These are phyloP conservation scores for Trypanosoma theileri DNA, from an alignment of 208 protist genomes.

Conservation along the genomic window DNA sequence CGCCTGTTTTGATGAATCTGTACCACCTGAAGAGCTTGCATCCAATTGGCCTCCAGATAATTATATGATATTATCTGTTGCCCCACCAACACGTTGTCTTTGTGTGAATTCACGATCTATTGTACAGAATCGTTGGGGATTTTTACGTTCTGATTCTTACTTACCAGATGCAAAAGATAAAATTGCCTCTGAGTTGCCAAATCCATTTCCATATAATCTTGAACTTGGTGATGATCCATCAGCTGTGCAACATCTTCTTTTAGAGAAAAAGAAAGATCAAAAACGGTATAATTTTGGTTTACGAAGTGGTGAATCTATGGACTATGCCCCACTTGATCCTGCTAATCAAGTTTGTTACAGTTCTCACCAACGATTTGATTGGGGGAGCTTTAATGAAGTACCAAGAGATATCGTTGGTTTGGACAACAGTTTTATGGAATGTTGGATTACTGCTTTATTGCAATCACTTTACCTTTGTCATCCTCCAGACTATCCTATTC, in stretches of 20 bases:
- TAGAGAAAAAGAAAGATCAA: slow-evolving; percentile 79
- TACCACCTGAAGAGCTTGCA: slow-evolving; percentile 47
- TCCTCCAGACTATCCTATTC: slow-evolving; percentile 77
- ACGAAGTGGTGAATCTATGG: slow-evolving; percentile 38
- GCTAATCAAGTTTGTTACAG: slow-evolving; percentile 82
- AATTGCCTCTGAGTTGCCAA: slow-evolving; percentile 67
- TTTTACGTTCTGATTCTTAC: slow-evolving; percentile 78
- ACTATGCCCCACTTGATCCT: slow-evolving; percentile 82
- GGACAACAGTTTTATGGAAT: slow-evolving; percentile 90
- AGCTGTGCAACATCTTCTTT: slow-evolving; percentile 64
- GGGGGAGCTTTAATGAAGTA: slow-evolving; percentile 80
- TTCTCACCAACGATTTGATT: slow-evolving; percentile 80
- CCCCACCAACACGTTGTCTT: slow-evolving; percentile 72
- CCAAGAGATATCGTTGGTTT: slow-evolving; percentile 76
- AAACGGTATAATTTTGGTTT: slow-evolving; percentile 67
- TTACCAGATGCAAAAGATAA: slow-evolving; percentile 87
- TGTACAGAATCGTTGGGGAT: slow-evolving; percentile 69
- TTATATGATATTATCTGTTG: slow-evolving; percentile 89
- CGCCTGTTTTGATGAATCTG: slow-evolving; percentile 66
- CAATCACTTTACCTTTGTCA: slow-evolving; percentile 88
- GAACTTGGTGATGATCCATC: slow-evolving; percentile 77
- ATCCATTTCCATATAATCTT: slow-evolving; percentile 87
- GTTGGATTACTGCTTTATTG: slow-evolving; percentile 80
- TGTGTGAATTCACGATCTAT: slow-evolving; percentile 54
- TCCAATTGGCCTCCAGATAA: slow-evolving; percentile 85